These are phyloP conservation scores for Xerocomus brunneocitrinus DNA, from an alignment of 768 basidiomycete species.

Conservation along the genomic window DNA sequence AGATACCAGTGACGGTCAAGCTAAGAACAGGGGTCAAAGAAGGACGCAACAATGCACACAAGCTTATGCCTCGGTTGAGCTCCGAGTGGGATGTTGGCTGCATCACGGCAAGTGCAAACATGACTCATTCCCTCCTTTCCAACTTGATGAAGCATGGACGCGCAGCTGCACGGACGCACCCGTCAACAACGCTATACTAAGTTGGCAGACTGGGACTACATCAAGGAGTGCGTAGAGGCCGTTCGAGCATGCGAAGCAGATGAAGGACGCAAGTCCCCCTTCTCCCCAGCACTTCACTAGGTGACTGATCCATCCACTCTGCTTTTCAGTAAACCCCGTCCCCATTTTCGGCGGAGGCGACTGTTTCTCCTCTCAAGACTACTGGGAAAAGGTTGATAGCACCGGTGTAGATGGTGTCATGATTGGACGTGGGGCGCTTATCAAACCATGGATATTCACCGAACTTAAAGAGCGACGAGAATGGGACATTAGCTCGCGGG, in stretches of 20 bases:
- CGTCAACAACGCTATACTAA: constrained; percentile 92
- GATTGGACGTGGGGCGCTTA: constrained; percentile 91
- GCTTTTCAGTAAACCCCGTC: constrained; percentile 60
- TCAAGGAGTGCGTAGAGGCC: constrained; percentile 78
- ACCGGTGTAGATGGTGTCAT: constrained; percentile 92
- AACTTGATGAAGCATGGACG: not conserved
- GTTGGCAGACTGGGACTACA: constrained; percentile 93
- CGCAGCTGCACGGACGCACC: constrained; percentile 90
- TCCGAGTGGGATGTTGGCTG: constrained; percentile 45
- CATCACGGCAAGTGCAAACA: constrained; percentile 34
- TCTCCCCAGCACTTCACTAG: not conserved
- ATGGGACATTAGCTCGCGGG: constrained; percentile 88
- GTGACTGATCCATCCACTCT: not conserved
- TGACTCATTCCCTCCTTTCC: not conserved
- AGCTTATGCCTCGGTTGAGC: constrained; percentile 78
- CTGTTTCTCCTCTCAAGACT: constrained; percentile 82
- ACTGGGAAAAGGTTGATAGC: constrained; percentile 71
- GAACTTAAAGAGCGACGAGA: constrained; percentile 90
- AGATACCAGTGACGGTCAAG: constrained; percentile 87
- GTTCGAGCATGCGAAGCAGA: constrained; percentile 69
- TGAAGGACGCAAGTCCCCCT: constrained; percentile 54
- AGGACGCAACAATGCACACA: constrained; percentile 80
- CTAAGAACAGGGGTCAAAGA: constrained; percentile 93
- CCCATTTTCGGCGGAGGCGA: constrained; percentile 98
- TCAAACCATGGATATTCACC: constrained; percentile 96